phyloP scores from a whole-genome alignment of 306 rosid species.

The Lathyrus oleraceus region DNA sequence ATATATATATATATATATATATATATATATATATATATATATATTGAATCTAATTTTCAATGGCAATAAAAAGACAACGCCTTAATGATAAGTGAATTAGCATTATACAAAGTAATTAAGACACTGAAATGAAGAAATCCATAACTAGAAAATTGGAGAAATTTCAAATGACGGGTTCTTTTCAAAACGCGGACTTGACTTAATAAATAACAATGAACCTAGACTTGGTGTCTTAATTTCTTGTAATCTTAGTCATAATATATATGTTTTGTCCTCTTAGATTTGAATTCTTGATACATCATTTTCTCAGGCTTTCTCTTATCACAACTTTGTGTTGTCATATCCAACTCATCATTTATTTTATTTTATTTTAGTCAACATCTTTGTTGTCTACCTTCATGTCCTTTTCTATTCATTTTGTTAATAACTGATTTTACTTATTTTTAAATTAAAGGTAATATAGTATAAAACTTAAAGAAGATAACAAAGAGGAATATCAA shows the following conservation, averaged over 20 bases:
- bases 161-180: constrained; percentile 43
- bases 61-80: too few relatives aligned
- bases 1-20: too few relatives aligned
- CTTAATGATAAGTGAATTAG: too few relatives aligned
- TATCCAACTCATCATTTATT: constrained; percentile 3
- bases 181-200: constrained; percentile 47
- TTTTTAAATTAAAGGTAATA: too few relatives aligned
- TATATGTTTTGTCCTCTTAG: constrained; percentile 23
- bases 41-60: too few relatives aligned
- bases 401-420: too few relatives aligned
- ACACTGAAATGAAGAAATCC: background rate
- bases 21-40: too few relatives aligned
- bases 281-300: constrained; percentile 36
- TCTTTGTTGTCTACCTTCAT: too few relatives aligned
- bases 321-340: constrained; percentile 31
- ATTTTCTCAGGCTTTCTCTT: constrained; percentile 38
- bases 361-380: constrained; percentile 27
- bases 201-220: constrained; percentile 61
- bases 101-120: too few relatives aligned
- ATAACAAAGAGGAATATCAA: too few relatives aligned
- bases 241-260: constrained; percentile 18
- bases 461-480: too few relatives aligned
- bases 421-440: too few relatives aligned
- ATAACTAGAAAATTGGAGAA: background rate
- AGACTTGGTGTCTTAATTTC: constrained; percentile 33